These are phyloP conservation scores for Protomyces lactucae-debilis DNA, from an alignment of 1,139 yeast species.

Conservation along the genomic window DNA sequence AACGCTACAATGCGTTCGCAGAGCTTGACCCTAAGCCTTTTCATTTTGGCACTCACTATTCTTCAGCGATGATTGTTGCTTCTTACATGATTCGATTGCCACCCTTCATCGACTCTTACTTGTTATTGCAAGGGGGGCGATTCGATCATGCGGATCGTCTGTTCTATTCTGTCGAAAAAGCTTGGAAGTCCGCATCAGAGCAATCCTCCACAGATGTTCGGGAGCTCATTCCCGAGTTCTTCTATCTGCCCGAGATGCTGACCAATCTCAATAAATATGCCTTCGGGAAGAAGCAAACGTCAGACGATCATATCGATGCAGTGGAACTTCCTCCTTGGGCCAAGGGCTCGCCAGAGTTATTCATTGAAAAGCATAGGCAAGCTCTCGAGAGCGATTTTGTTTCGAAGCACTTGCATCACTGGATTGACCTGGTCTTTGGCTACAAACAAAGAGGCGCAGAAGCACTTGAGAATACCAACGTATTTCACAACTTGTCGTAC, in stretches of 20 bases:
- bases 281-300: constrained; percentile 65
- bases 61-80: constrained; percentile 87
- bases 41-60: constrained; percentile 87
- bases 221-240: constrained; percentile 80
- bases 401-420: constrained; percentile 62
- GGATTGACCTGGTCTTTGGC: constrained; percentile 85
- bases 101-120: constrained; percentile 74
- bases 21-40: constrained; percentile 66
- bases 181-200: constrained; percentile 72
- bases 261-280: constrained; percentile 58
- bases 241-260: constrained; percentile 70
- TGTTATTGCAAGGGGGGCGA: constrained; percentile 74
- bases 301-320: constrained; percentile 48
- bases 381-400: constrained; percentile 80
- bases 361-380: constrained; percentile 67
- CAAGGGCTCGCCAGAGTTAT: constrained; percentile 62
- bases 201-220: constrained; percentile 83
- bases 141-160: constrained; percentile 83
- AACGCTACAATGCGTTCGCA: constrained; percentile 60
- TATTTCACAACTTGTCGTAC: constrained; percentile 75
- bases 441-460: constrained; percentile 65
- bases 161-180: constrained; percentile 63
- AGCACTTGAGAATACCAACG: constrained; percentile 63
- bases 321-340: constrained; percentile 82
- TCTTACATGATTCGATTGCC: constrained; percentile 67